Evolutionary conservation across 345 rosid species (phyloP), one percentile per base, ranked within the genome.

Genomic region (Brassica incana): DNA sequence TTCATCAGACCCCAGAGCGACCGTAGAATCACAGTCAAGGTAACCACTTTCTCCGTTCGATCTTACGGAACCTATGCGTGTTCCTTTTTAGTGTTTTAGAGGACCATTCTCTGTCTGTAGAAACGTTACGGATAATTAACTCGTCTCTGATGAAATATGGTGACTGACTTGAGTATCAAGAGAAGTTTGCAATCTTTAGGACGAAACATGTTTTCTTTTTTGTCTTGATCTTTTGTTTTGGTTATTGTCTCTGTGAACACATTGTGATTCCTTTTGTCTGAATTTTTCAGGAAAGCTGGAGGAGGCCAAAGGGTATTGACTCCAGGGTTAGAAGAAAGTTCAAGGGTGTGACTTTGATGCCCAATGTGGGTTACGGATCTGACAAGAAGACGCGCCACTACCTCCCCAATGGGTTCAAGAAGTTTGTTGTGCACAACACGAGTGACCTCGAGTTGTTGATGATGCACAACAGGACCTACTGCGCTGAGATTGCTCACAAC

Each of bases 391-490:
- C 96, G 0, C 92, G 92, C 12, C 93, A 94, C 64, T 87, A 85
- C 63, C 96, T 92, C 70, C 95, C 94, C 1, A 92, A 94, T 75
- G 94, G 95, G 5, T 92, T 90, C 85, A 92, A 92, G 90, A 90
- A 90, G 27, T 93, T 90, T 48, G 89, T 92, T 2, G 97, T 93
- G 12, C 95, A 89, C 88, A 91, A 93, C 50, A 81, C 74, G 1
- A 79, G 80, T 32, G 98, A 91, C 73, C 95, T 91, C 4, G 98
- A 89, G 74, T 43, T 93, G 6, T 80, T 93, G 86, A 91, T 93
- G 98, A 93, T 93, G 98, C 98, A 91, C 80, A 93, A 93, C 90
- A 87, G 97, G 86, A 89, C 88, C 0, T 92, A 92, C 78, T 90
- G 97, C 78, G 97, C 96, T 1, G 97, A 93, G 83, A 93, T 93